phyloP scores from a whole-genome alignment of 306 rosid species.

The Arachis hypogaea region DNA sequence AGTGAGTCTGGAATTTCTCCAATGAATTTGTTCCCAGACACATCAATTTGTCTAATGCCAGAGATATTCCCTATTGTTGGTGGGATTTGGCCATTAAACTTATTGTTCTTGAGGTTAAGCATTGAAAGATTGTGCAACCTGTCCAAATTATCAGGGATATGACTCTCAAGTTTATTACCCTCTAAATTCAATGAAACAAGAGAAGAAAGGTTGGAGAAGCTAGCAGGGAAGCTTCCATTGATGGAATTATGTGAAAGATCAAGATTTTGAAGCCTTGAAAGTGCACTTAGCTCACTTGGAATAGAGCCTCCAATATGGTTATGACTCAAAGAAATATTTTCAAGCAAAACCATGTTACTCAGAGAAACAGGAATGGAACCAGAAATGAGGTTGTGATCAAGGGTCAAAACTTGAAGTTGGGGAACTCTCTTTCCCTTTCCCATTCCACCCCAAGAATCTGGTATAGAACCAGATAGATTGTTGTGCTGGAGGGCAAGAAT shows the following conservation, averaged over 20 bases:
- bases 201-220: constrained; percentile 66
- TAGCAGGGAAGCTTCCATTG: constrained; percentile 72
- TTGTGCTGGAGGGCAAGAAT: constrained; percentile 75
- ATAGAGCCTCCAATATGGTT: constrained; percentile 66
- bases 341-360: constrained; percentile 57
- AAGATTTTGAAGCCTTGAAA: constrained; percentile 63
- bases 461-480: constrained; percentile 73
- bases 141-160: constrained; percentile 56
- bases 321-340: constrained; percentile 64
- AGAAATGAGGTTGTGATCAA: constrained; percentile 68
- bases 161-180: constrained; percentile 52
- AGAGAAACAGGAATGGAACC: constrained; percentile 69
- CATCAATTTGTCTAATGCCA: constrained; percentile 60
- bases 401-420: constrained; percentile 63
- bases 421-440: constrained; percentile 43
- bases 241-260: constrained; percentile 79
- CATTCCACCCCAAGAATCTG: constrained; percentile 61
- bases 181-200: constrained; percentile 60
- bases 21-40: constrained; percentile 62
- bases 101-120: constrained; percentile 65
- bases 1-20: constrained; percentile 79
- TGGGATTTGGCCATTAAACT: constrained; percentile 77
- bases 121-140: constrained; percentile 63
- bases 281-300: constrained; percentile 67
- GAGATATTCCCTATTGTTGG: constrained; percentile 75